Base-by-base conservation (phyloP, 2,329 filamentous ascomycete species). In the Bipolaris bicolor region DNA sequence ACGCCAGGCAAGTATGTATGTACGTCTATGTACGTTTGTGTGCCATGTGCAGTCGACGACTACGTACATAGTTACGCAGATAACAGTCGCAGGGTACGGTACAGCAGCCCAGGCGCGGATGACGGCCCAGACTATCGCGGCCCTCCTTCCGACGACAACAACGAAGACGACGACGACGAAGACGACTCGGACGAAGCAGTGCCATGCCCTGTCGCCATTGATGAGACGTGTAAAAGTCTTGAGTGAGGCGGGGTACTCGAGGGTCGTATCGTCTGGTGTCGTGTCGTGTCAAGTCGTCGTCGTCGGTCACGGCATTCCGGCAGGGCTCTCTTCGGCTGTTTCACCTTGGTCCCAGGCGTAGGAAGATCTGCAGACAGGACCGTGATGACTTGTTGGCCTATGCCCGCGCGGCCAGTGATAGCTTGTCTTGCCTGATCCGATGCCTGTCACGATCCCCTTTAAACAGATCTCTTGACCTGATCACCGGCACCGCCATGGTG, bases 271-370 rank as follows among this genome's bases (percentile, higher is more conserved):
- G 55, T 58, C 56, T 64, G 11, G 39, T 44, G 43, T 45, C 43
- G 43, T 31, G 40, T 29, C 13, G 40, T 15, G 22, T 26, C 20
- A 22, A 26, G 24, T 44, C 41, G 13, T 26, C 41, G 13, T 26
- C 15, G 43, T 16, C 43, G 26, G 26, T n/a, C 26, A 29, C 26
- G 16, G 43, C 9, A 56, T 55, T 54, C 56, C 33, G 36, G 52
- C 57, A 43, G 64, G 59, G 51, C 62, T 61, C 49, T 61, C 50
- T 60, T 64, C 64, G 69, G 65, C 59, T 69, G 69, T 72, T 70
- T 72, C 69, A 71, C 51, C 45, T 24, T 53, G n/a, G 57, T 57
- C 58, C 58, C 58, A 60, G 45, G 53, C 56, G 58, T 54, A n/a
- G n/a, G 60, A 64, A 60, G 68, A 70, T 69, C 61, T 58, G 60